Base-by-base conservation (phyloP, 768 basidiomycete species). In the Leccinellum albellum region DNA sequence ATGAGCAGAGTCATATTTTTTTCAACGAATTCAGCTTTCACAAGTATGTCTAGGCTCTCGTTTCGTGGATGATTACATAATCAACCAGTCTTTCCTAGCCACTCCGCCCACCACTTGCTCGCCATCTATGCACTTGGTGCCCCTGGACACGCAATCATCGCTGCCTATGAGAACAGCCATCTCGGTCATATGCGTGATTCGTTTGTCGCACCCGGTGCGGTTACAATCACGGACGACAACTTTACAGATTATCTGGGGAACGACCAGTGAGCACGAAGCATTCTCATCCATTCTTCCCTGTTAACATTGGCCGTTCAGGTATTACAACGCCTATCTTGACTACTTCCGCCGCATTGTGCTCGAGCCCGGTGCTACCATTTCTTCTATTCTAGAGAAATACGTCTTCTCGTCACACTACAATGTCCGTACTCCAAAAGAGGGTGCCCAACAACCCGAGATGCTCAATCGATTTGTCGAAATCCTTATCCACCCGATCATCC, bases 401-500 rank as follows among this genome's bases (percentile, higher is more conserved):
- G 59, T 90, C 10, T 86, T 89, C 62, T 82, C 83, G 15, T 54
- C 62, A 4, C 71, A 76, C 45, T 79, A 74, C 51, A 88, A 87
- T 56, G 71, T 78, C 47, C 74, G 70, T 15, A 60, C 65, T 0
- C 61, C 67, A 1, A 49, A 54, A 37, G 61, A 56, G 35, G 70
- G 64, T 13, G 70, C 70, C 6, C 67, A 73, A 45, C 76, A 80
- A 29, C 82, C 82, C 0, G 70, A 78, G 59, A 85, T 89, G 84
- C 69, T 89, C 3, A 79, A 76, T 58, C 79, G 86, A 12, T 77
- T 84, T 57, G 57, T 86, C 28, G 77, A 80, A 13, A 85, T 84
- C 23, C 69, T 89, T 21, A 56, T 88, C 3, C 88, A 90, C 58
- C 84, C 87, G 0, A 60, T 88, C 56, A 88, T 89, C 40, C 84